Conservation (phyloP, 176 grass and related monocot genomes). For the Oryza meridionalis region DNA sequence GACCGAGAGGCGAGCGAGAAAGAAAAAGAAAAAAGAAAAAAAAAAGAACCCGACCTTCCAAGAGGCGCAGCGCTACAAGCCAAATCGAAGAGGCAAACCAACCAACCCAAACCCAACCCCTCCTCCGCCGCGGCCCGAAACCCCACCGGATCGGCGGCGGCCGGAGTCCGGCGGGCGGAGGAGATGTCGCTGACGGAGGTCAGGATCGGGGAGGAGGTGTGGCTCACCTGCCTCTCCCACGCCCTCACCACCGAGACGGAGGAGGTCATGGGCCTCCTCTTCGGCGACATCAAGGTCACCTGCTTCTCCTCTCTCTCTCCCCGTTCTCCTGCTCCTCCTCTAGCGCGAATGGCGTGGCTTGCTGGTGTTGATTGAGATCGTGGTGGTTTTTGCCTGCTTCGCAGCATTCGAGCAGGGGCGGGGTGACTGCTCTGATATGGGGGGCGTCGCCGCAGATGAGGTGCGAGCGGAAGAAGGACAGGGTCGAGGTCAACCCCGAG, state of each 20-base stretch:
- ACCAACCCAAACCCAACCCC: neutral
- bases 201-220: constrained; percentile 61
- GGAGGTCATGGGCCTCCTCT: constrained; percentile 98
- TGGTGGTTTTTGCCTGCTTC: constrained; percentile 25
- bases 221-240: constrained; percentile 94
- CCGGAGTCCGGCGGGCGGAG: constrained; percentile 13
- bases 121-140: constrained; percentile 21
- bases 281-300: constrained; percentile 71
- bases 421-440: constrained; percentile 77
- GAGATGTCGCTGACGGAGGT: constrained; percentile 57
- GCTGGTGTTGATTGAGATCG: constrained; percentile 18
- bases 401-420: constrained; percentile 53
- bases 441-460: constrained; percentile 99
- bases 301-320: neutral
- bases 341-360: constrained; percentile 22
- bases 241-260: constrained; percentile 92
- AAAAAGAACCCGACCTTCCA: neutral
- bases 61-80: neutral
- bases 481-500: constrained; percentile 98
- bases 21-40: neutral
- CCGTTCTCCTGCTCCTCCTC: neutral
- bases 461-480: constrained; percentile 91
- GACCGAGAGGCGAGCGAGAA: too few species aligned
- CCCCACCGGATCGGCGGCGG: constrained; percentile 45
- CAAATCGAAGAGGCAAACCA: neutral